phyloP scores from a whole-genome alignment of 805 yeast species.

The Candida taoyuanica region DNA sequence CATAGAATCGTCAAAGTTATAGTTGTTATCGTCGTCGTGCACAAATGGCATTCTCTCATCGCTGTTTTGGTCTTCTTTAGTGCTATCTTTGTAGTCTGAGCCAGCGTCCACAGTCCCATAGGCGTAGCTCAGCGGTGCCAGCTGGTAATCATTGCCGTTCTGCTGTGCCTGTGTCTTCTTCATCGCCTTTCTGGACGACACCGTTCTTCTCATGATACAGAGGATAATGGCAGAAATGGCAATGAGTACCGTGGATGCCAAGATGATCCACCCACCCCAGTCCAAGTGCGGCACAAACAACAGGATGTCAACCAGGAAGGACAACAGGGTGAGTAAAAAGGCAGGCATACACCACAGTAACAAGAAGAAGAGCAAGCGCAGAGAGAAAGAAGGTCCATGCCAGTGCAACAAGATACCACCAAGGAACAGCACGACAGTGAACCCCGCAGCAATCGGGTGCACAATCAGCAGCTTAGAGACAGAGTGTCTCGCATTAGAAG shows the following conservation, averaged over 20 bases:
- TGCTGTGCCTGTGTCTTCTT: constrained; percentile 11
- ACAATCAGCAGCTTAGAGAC: constrained; percentile 60
- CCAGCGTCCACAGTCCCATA: constrained; percentile 27
- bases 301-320: constrained; percentile 77
- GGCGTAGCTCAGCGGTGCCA: constrained; percentile 24
- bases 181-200: constrained; percentile 32
- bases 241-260: constrained; percentile 61
- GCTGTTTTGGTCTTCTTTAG: constrained; percentile 16
- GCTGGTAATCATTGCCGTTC: constrained; percentile 21
- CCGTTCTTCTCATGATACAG: constrained; percentile 69
- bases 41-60: constrained; percentile 20
- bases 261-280: constrained; percentile 83
- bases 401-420: constrained; percentile 37
- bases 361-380: constrained; percentile 44
- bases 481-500: constrained; percentile 54
- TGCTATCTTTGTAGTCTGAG: constrained; percentile 10
- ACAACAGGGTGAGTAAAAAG: constrained; percentile 63
- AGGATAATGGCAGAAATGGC: constrained; percentile 61
- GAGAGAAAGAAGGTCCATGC: constrained; percentile 31
- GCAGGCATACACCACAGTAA: constrained; percentile 61
- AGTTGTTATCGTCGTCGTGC: constrained; percentile 10
- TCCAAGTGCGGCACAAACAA: constrained; percentile 70
- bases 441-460: constrained; percentile 60
- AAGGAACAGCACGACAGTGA: constrained; percentile 44
- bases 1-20: constrained; percentile 13